phyloP scores from a whole-genome alignment of 257 asterid genomes.

The Jasminum sambac region DNA sequence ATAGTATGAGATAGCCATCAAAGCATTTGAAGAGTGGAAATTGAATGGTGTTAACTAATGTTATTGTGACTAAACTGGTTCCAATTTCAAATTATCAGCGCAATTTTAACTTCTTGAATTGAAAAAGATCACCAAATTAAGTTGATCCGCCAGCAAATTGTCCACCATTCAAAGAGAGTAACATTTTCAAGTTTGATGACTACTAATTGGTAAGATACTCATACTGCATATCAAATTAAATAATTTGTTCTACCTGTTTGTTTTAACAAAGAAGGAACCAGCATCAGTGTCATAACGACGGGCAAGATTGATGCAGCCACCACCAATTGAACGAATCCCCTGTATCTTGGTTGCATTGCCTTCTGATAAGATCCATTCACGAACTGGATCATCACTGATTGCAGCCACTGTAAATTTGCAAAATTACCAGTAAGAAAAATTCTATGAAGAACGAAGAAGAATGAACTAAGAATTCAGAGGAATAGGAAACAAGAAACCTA shows the following conservation, averaged over 20 bases:
- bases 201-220: not conserved
- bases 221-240: slow-evolving; percentile 11
- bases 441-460: slow-evolving; percentile 7
- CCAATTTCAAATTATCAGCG: not conserved
- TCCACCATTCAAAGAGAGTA: not conserved
- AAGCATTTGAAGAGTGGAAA: not conserved
- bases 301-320: slow-evolving; percentile 91
- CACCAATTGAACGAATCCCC: slow-evolving; percentile 78
- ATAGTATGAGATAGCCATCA: not conserved
- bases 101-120: not conserved
- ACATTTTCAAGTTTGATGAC: not conserved
- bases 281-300: slow-evolving; percentile 81
- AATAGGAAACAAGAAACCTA: not conserved
- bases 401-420: slow-evolving; percentile 56
- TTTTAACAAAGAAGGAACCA: slow-evolving; percentile 82
- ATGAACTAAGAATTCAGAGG: not conserved
- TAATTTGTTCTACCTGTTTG: slow-evolving; percentile 59
- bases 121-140: not conserved
- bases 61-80: not conserved
- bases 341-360: slow-evolving; percentile 83
- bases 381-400: slow-evolving; percentile 75
- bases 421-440: slow-evolving; percentile 3
- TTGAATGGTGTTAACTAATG: not conserved
- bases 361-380: slow-evolving; percentile 87
- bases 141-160: not conserved